Base-by-base conservation (phyloP, 805 yeast genomes). In the Cyberlindnera maclurae region DNA sequence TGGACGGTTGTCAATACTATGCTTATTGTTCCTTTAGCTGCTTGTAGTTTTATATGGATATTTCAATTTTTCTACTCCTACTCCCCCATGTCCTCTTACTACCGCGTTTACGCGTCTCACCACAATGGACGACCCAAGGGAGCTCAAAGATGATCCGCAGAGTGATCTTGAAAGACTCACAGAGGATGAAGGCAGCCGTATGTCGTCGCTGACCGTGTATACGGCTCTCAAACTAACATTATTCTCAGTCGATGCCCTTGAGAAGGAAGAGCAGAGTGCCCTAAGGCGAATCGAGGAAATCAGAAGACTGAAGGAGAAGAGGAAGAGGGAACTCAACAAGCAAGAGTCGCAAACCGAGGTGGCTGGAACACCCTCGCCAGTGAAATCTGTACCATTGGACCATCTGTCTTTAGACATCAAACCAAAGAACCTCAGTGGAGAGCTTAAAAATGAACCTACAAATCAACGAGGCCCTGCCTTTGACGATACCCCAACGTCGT, bases 351-450 rank as follows among this genome's bases (percentile, higher is more conserved):
- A 41, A 15, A 15, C 24, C 3, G 40, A 45, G 26, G 43, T 44
- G 15, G 29, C 20, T 16, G 32, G 37, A 22, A 45, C 49, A 2
- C 49, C 49, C 4, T 45, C 46, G 5, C 49, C 49, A n/a, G 31
- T 31, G 34, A 42, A 37, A 28, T 5, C 13, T 24, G 24, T 22
- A 3, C 15, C 33, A 11, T 5, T 15, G 18, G 24, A 17, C 15
- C 24, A 11, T 8, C 31, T 30, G 3, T 8, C 20, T 6, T 15
- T 12, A n/a, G 27, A 27, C 3, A 12, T 40, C n/a, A 34, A 30
- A n/a, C 40, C 43, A 16, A 27, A 26, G 29, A 37, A 33, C 17
- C 39, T 39, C 26, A 18, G 12, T 8, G 7, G 26, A 12, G n/a
- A 12, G 15, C 37, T 29, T 18, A 29, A 35, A 9, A 12, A 27